Conservation (phyloP, 2,329 filamentous ascomycete species). For the Amylocarpus encephaloides region DNA sequence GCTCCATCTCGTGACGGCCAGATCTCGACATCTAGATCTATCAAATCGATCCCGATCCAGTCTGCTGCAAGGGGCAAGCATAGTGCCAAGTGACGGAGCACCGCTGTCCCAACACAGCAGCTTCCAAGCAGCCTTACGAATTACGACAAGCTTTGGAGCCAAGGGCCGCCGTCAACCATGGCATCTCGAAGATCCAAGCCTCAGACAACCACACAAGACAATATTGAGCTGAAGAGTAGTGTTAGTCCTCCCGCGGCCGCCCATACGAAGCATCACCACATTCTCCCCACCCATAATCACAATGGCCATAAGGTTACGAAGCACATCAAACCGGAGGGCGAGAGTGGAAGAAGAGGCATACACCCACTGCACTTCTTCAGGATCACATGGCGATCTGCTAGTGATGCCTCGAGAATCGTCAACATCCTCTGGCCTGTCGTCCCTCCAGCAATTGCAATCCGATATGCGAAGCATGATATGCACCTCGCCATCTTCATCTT, state of each 20-base stretch:
- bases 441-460: conserved; percentile 60
- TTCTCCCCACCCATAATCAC: conserved; percentile 11
- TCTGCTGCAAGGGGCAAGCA: not conserved
- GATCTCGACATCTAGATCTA: too few relatives aligned
- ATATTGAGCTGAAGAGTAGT: not conserved
- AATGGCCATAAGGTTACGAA: conserved; percentile 31
- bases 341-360: conserved; percentile 62
- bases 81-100: not conserved
- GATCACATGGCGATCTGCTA: conserved; percentile 59
- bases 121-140: not conserved
- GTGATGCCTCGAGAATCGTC: conserved; percentile 54
- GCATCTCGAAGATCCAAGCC: not conserved
- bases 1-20: too few relatives aligned
- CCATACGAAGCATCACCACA: not conserved
- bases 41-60: not conserved
- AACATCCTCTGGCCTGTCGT: conserved; percentile 73
- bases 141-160: not conserved
- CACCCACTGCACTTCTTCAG: conserved; percentile 57
- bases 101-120: not conserved
- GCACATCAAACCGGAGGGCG: conserved; percentile 46
- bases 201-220: not conserved
- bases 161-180: not conserved
- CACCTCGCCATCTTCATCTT: conserved; percentile 62
- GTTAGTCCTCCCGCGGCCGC: not conserved
- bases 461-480: conserved; percentile 47